Conservation (phyloP, 192 early-diverging fungal genomes). For the Backusella westeae region DNA sequence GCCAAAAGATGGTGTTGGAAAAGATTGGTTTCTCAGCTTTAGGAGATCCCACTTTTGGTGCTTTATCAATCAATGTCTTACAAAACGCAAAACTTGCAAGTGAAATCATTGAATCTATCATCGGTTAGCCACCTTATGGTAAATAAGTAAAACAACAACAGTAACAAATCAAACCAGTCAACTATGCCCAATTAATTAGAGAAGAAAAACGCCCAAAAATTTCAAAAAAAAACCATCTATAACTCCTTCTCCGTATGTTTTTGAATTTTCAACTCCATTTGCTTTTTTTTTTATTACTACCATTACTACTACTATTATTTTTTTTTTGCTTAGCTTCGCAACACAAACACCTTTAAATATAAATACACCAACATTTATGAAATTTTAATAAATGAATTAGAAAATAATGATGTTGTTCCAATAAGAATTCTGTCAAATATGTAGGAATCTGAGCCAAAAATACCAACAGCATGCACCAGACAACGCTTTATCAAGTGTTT, state of each 20-base stretch:
- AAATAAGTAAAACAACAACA: constrained; percentile 1
- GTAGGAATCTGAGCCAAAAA: too few relatives aligned
- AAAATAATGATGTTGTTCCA: neutral
- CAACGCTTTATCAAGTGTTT: too few relatives aligned
- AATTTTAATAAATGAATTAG: neutral
- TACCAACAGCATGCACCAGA: too few relatives aligned
- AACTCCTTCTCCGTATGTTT: neutral
- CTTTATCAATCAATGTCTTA: constrained; percentile 38
- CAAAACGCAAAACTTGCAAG: constrained; percentile 51
- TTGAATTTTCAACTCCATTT: neutral
- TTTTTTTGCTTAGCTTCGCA: neutral
- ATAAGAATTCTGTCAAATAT: too few relatives aligned
- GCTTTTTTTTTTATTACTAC: neutral
- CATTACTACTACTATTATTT: neutral
- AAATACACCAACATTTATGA: neutral
- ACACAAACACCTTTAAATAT: neutral
- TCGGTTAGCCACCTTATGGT: constrained; percentile 24
- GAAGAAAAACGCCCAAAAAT: neutral
- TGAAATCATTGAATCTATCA: constrained; percentile 53
- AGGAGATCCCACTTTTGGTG: constrained; percentile 42
- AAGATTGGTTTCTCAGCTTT: constrained; percentile 52
- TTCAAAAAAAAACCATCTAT: neutral
- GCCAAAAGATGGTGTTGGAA: constrained; percentile 48
- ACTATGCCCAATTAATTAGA: neutral
- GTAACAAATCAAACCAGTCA: neutral